phyloP scores from a whole-genome alignment of 106 monocot species.

The Agapanthus africanus region DNA sequence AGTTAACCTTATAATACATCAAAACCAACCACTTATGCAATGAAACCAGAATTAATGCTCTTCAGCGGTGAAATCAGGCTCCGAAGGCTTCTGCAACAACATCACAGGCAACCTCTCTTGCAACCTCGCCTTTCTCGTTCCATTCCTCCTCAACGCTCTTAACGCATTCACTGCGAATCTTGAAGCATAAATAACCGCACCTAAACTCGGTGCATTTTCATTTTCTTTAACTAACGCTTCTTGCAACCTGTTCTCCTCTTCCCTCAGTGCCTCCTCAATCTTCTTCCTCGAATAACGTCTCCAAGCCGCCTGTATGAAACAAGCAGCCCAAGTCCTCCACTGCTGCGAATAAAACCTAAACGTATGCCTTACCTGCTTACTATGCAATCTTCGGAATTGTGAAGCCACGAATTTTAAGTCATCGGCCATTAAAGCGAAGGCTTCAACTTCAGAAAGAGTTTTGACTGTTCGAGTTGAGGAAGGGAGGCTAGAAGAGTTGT shows the following conservation, averaged over 20 bases:
- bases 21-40: too few relatives aligned
- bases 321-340: constrained; percentile 61
- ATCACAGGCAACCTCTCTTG: constrained; percentile 34
- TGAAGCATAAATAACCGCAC: constrained; percentile 46
- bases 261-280: constrained; percentile 34
- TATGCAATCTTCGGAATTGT: constrained; percentile 54
- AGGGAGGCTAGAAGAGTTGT: constrained; percentile 29
- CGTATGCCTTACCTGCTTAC: constrained; percentile 40
- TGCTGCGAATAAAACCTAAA: constrained; percentile 53
- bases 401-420: constrained; percentile 52
- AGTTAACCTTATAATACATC: too few relatives aligned
- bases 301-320: constrained; percentile 56
- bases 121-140: constrained; percentile 25
- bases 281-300: constrained; percentile 44
- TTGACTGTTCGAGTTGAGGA: constrained; percentile 43
- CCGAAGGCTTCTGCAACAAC: constrained; percentile 44
- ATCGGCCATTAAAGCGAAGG: constrained; percentile 41
- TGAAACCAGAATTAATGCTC: constrained; percentile 12
- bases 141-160: constrained; percentile 16
- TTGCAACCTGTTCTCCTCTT: constrained; percentile 39
- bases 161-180: constrained; percentile 34
- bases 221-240: constrained; percentile 29
- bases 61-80: constrained; percentile 46
- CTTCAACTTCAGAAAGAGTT: constrained; percentile 40
- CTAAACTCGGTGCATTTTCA: constrained; percentile 27